phyloP scores from a whole-genome alignment of 257 asterid genomes.

The Hygrophila difformis region DNA sequence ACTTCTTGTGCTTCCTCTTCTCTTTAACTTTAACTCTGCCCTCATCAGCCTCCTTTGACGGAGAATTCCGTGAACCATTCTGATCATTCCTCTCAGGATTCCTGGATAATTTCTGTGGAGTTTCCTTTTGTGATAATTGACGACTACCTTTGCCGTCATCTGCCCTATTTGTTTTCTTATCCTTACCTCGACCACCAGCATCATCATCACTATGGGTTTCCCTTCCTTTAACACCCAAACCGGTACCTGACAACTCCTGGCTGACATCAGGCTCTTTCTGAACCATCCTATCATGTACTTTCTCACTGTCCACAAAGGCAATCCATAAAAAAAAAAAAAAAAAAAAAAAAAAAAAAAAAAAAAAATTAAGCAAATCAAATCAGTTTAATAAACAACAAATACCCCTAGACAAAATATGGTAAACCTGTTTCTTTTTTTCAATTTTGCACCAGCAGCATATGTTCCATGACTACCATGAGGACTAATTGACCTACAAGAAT shows the following conservation, averaged over 20 bases:
- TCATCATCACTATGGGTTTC: conserved; percentile 31
- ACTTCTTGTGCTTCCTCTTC: conserved; percentile 58
- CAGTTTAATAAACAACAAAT: no score
- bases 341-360: no score
- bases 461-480: conserved; percentile 24
- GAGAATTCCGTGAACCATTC: conserved; percentile 38
- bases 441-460: conserved; percentile 24
- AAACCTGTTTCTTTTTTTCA: conserved; percentile 37
- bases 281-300: conserved; percentile 27
- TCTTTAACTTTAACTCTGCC: conserved; percentile 35
- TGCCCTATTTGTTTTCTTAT: conserved; percentile 24
- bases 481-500: conserved; percentile 41
- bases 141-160: conserved; percentile 27
- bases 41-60: conserved; percentile 42
- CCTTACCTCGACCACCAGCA: conserved; percentile 25
- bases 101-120: conserved; percentile 27
- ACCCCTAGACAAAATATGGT: no score
- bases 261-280: neutral
- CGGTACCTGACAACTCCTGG: conserved; percentile 1
- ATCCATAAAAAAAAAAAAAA: no score
- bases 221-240: conserved; percentile 26
- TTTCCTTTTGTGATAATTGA: conserved; percentile 21
- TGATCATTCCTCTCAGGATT: conserved; percentile 33
- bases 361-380: no score
- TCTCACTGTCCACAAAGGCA: conserved; percentile 28